Conservation (phyloP, 2,329 filamentous ascomycete genomes). For the Stagonosporopsis vannaccii region DNA sequence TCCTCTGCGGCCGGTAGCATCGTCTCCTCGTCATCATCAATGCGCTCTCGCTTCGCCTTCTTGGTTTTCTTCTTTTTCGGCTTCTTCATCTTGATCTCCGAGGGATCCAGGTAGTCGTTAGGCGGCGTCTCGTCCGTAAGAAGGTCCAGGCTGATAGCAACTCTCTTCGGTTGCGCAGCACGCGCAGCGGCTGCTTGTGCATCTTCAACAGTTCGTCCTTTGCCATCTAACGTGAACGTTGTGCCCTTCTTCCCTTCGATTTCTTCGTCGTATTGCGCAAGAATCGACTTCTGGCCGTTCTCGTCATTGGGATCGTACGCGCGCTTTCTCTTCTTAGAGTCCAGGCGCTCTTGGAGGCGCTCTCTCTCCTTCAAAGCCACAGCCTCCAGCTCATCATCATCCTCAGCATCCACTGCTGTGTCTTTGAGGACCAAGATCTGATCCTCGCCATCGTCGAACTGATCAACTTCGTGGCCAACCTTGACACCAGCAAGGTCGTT, state of each 20-base stretch:
- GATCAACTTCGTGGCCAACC: constrained; percentile 84
- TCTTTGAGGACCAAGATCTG: constrained; percentile 96
- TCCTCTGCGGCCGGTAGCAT: constrained; percentile 50
- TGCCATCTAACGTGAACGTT: constrained; percentile 83
- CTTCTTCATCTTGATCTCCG: constrained; percentile 88
- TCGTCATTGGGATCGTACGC: constrained; percentile 85
- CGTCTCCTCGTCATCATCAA: constrained; percentile 67
- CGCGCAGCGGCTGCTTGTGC: constrained; percentile 65
- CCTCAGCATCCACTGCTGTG: constrained; percentile 79
- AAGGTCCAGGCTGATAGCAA: constrained; percentile 80
- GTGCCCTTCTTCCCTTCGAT: constrained; percentile 90
- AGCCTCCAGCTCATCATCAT: constrained; percentile 90
- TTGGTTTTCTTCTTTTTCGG: constrained; percentile 44
- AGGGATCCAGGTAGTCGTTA: constrained; percentile 88
- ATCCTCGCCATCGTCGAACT: constrained; percentile 82
- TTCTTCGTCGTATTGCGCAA: constrained; percentile 95
- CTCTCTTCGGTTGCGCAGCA: constrained; percentile 65
- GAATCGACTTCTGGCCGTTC: constrained; percentile 70
- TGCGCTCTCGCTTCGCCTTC: constrained; percentile 41
- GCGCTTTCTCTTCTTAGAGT: constrained; percentile 88
- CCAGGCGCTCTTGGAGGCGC: constrained; percentile 75
- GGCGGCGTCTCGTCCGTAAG: constrained; percentile 67
- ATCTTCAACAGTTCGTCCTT: constrained; percentile 71
- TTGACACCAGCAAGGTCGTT: constrained; percentile 89
- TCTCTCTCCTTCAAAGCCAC: constrained; percentile 75